phyloP scores from a whole-genome alignment of 2,329 filamentous ascomycete genomes.

The Cercospora canescens region DNA sequence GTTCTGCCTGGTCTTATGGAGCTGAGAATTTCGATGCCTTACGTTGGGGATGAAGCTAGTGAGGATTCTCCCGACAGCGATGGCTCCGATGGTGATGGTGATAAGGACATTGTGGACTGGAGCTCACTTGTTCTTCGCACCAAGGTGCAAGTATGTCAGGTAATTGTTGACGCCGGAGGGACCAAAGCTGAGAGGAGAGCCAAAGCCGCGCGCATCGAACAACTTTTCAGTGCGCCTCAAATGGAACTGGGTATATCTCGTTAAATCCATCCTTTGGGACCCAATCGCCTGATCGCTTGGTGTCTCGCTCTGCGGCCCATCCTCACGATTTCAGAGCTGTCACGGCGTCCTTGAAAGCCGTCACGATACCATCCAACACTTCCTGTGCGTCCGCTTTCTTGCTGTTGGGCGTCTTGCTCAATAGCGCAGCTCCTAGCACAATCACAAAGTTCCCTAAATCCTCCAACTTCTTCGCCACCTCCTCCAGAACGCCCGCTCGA shows the following conservation, averaged over 20 bases:
- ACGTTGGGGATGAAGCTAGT: not conserved
- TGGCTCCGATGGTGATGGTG: not conserved
- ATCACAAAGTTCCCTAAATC: not conserved
- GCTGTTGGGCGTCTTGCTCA: constrained; percentile 1
- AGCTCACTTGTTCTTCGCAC: not conserved
- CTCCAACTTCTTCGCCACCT: not conserved
- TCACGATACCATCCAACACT: not conserved
- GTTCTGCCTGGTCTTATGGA: not conserved
- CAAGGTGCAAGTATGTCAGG: not conserved
- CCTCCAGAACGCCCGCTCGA: not conserved
- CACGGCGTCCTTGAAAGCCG: not conserved
- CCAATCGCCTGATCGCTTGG: not conserved
- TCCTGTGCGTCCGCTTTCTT: constrained; percentile 5
- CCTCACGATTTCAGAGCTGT: not conserved
- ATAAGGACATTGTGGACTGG: not conserved
- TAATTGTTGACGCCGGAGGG: not conserved
- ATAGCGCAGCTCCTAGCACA: not conserved
- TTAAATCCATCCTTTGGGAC: not conserved
- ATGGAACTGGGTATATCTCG: not conserved
- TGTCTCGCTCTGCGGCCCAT: not conserved
- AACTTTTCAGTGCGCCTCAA: not conserved
- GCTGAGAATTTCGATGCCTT: not conserved
- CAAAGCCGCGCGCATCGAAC: not conserved
- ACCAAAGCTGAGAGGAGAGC: not conserved
- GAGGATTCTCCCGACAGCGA: not conserved